Base-by-base conservation (phyloP, 495 filamentous ascomycete genomes). In the Penicillium arizonense region DNA sequence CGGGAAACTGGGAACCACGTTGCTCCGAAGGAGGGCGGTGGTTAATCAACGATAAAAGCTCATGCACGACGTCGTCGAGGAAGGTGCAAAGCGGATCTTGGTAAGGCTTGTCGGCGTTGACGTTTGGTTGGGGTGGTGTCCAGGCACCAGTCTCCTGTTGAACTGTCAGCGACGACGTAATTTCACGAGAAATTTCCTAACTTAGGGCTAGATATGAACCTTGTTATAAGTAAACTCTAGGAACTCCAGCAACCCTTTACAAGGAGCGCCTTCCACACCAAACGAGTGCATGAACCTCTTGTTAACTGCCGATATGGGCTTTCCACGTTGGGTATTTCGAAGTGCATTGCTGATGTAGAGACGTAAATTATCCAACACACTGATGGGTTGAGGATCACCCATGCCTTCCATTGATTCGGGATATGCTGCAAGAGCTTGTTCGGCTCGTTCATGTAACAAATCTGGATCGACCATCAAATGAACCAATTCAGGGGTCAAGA, bases 251-350 rank as follows among this genome's bases (percentile, higher is more conserved):
- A 92, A 59, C 30, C 79, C 70, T 50, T 81, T 72, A 62, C 88
- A 89, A 14, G 82, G 76, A 21, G 68, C 69, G 21, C 74, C 74
- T 24, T 74, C 67, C 10, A 73, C 50, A 12, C 89, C 87, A 63
- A 92, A 87, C 36, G 83, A 79, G 12, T 85, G 73, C 45, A 81
- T 72, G 58, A 90, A 95, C 13, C 78, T 80, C 65, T 89, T 91
- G 68, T 92, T 92, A 7, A 80, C 69, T 12, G 78, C 76, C 4
- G 82, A 79, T 48, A 93, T 88, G 18, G 68, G 58, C 62, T 82
- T 83, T 33, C 74, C 72, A 28, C 65, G 57, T 45, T 66, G 57
- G 7, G 60, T 46, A 34, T 77, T 68, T 28, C 77, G 62, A 42
- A 89, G 68, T 7, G 84, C 73, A 58, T 91, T 87, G 6, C 55